Evolutionary conservation across 352 stramenopile genomes (phyloP), one percentile per base, ranked within the genome.

Genomic region (Halophytophthora batemanensis): DNA sequence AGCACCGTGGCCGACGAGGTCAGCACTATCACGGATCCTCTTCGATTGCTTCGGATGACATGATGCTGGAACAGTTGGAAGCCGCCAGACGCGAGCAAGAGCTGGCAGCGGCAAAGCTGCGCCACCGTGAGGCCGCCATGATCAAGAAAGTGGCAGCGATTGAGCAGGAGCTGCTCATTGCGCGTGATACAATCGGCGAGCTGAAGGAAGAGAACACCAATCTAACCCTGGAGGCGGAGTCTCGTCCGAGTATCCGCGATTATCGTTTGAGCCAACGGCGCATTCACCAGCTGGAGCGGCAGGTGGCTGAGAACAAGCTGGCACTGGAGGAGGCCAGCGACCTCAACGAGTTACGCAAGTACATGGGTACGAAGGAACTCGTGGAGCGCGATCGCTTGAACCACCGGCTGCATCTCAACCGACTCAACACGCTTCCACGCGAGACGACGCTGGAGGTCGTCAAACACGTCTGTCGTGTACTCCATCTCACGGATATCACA

Each of bases 161-260:
- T 45, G 82, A 94, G 47, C 66, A 78, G 19, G 78, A 96, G 40
- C 49, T 96, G 15, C 53, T 86, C 7, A 41, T 48, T 11, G 75
- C 83, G 29, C 68, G 70, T 17, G 77, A 90, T 39, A 77, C 62
- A 3, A 85, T 93, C 22, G 58, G 64, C 2, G 75, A 90, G 29
- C 51, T 93, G 37, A 89, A 86, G 56, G 80, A 93, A 33, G 81
- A 93, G 43, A 92, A 93, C 38, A 69, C 79, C 2, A 93, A 93
- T 34, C 40, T 95, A 34, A 70, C 63, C 17, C 39, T 92, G 15
- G 86, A 93, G 46, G 72, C 78, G 0, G 76, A 92, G 40, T 93
- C 86, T 7, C 66, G 83, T 19, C 83, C 86, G 34, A 92, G 72
- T 42, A 94, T 96, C 50, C 81, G 79, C 15, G 83, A 93, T 42